Base-by-base conservation (phyloP, 2,329 filamentous ascomycete genomes). In the Lachnellula arida region DNA sequence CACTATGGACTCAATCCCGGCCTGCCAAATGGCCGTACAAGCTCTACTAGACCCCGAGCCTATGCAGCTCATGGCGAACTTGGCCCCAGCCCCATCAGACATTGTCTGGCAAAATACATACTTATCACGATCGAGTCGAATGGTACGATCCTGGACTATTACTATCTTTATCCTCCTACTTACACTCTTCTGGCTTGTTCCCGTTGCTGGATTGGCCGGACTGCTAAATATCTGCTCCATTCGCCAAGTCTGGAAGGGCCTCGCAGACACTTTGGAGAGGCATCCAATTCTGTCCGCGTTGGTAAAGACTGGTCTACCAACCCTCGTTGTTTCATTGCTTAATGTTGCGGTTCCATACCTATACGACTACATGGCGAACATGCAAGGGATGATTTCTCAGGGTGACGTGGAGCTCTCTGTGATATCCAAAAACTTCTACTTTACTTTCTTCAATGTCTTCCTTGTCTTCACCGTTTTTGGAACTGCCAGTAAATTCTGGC, bases 371-470 rank as follows among this genome's bases (percentile, higher is more conserved):
- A 81, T 99, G 11, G 91, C 93, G 2, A 92, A 92, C 70, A 81
- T 84, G 51, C 94, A 99, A 75, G 94, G 94, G 49, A 95, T 95
- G 86, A 90, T 96, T 51, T 97, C 94, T 0, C 89, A 91, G 65
- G 91, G 91, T 46, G 94, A 99, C 60, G 86, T 99, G 22, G 94
- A 97, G 72, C 79, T 99, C 6, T 97, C 94, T 0, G 80, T 95
- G 46, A 93, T 99, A 62, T 96, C 91, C 53, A 99, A 99, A 76
- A 99, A 97, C 73, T 99, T 97, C 75, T 96, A 97, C 79, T 99
- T 99, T 71, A 92, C 89, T 9, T 99, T 99, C 73, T 97, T 99
- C 82, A 99, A 99, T 74, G 90, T 97, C 55, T 99, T 99, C 74
- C 82, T 97, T 50, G 84, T 97, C 46, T 97, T 97, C 71, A 95